Conservation (phyloP, 176 grass and related monocot species). For the Juncus effusus region DNA sequence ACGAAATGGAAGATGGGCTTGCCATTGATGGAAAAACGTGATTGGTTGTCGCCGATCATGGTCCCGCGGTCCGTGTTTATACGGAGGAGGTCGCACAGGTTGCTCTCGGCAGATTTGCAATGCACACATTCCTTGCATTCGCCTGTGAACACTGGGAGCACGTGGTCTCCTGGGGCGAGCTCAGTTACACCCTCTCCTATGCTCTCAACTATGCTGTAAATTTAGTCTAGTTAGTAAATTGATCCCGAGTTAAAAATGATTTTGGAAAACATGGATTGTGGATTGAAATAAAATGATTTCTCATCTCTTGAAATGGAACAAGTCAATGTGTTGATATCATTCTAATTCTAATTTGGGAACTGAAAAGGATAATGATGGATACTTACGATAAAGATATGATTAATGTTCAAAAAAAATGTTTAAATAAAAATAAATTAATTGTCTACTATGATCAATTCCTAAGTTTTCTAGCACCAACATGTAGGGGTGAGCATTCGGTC, state of each 20-base stretch:
- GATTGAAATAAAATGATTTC: neutral
- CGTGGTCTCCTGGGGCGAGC: conserved; percentile 66
- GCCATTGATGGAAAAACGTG: conserved; percentile 57
- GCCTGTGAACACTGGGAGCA: conserved; percentile 76
- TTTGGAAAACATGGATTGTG: neutral
- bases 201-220: conserved; percentile 70
- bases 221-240: neutral
- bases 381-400: no score
- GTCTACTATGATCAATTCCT: no score
- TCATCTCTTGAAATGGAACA: no score
- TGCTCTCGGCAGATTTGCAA: conserved; percentile 83
- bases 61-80: conserved; percentile 69
- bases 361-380: no score
- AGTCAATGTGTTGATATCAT: no score
- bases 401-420: no score
- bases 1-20: conserved; percentile 83
- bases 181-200: conserved; percentile 65
- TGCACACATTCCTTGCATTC: conserved; percentile 88
- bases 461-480: no score
- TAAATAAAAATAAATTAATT: no score
- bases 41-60: conserved; percentile 57
- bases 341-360: no score
- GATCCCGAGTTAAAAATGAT: neutral
- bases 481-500: no score
- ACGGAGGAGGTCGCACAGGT: conserved; percentile 81